phyloP scores from a whole-genome alignment of 345 rosid species.

The Alliaria petiolata region DNA sequence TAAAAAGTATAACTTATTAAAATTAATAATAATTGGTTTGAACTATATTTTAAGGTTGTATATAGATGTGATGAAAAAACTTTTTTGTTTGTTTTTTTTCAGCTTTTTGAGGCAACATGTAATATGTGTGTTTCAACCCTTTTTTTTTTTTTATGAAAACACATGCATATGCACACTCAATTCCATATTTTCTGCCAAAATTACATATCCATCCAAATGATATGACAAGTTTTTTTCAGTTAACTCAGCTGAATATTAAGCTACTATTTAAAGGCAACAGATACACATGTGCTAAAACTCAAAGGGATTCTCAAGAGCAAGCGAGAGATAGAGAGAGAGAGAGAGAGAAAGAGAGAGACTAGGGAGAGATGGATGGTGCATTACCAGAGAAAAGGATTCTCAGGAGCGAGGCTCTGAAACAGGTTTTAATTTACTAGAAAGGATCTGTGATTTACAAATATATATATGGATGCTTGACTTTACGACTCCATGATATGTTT shows the following conservation, averaged over 20 bases:
- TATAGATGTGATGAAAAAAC: neutral
- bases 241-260: too few species aligned
- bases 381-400: slow-evolving; percentile 20
- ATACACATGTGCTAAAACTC: neutral
- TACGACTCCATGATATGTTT: neutral
- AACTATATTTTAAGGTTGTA: neutral
- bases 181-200: slow-evolving; percentile 9
- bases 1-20: too few species aligned
- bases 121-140: neutral
- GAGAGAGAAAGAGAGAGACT: neutral
- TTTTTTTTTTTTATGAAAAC: neutral
- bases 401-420: slow-evolving; percentile 15
- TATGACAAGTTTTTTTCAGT: neutral
- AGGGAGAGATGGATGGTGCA: neutral
- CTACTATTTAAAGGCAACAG: neutral
- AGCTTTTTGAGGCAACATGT: neutral
- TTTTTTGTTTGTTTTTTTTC: neutral
- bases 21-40: too few species aligned
- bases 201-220: slow-evolving; percentile 2
- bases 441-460: neutral
- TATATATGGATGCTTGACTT: neutral
- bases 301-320: neutral
- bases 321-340: too few species aligned
- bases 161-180: neutral
- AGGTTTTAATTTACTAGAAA: slow-evolving; percentile 8